Evolutionary conservation across 2,329 filamentous ascomycete genomes (phyloP).

Genomic region (Colletotrichum neosansevieriae): DNA sequence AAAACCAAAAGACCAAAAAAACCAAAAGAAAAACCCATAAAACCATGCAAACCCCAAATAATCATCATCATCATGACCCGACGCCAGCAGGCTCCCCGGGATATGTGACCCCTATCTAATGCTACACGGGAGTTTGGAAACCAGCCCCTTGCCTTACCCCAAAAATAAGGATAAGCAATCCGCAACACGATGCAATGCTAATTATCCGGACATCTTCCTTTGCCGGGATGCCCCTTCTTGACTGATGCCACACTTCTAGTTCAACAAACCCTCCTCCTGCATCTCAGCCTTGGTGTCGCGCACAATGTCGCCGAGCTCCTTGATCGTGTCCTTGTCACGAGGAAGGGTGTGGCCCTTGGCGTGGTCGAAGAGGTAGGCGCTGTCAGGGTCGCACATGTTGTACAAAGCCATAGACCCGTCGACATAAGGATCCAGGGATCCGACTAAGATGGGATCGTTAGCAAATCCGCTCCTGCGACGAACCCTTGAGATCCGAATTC

Average conservation of each 20-base stretch:
- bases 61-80: slow-evolving; percentile 23
- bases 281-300: slow-evolving; percentile 45
- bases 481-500: neutral
- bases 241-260: slow-evolving; percentile 8
- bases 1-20: too few species aligned
- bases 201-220: slow-evolving; percentile 7
- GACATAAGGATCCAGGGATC: slow-evolving; percentile 70
- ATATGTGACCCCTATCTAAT: slow-evolving; percentile 37
- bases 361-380: slow-evolving; percentile 72
- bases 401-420: slow-evolving; percentile 71
- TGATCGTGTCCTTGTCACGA: slow-evolving; percentile 61
- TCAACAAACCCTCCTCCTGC: slow-evolving; percentile 33
- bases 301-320: slow-evolving; percentile 60
- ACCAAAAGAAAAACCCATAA: slow-evolving; percentile 9
- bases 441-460: slow-evolving; percentile 52
- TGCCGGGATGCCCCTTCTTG: neutral
- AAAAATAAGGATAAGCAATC: slow-evolving; percentile 7
- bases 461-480: slow-evolving; percentile 3
- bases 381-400: slow-evolving; percentile 71
- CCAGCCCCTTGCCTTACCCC: slow-evolving; percentile 14
- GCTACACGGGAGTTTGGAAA: slow-evolving; percentile 13
- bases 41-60: slow-evolving; percentile 24
- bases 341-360: slow-evolving; percentile 74
- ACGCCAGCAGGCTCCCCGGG: slow-evolving; percentile 34
- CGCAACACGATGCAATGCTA: slow-evolving; percentile 11